A percentile compares a stretch with the other conserved stretches of the same genome.
Evolutionary conservation across 352 stramenopile genomes (phyloP).

Genomic region (Phytophthora sp.): DNA sequence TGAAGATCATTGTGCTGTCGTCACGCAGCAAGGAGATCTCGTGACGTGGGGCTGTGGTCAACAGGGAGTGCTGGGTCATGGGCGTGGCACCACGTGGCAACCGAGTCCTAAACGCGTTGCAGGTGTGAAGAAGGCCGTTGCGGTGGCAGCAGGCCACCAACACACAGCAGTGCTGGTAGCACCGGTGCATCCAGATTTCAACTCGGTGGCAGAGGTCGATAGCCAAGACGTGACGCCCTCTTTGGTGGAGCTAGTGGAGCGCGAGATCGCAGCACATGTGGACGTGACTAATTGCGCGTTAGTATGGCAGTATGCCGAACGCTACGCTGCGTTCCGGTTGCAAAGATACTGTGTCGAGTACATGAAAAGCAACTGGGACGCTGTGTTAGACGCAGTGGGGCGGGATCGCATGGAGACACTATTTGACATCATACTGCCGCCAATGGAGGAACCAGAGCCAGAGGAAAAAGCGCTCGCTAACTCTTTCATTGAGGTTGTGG

Average conservation of each 20-base stretch:
- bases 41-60: constrained; percentile 78
- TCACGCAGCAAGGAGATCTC: constrained; percentile 65
- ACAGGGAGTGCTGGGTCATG: constrained; percentile 76
- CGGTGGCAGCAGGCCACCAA: constrained; percentile 73
- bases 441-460: constrained; percentile 26
- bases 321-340: constrained; percentile 51
- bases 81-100: constrained; percentile 76
- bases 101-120: constrained; percentile 77
- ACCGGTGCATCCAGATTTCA: constrained; percentile 43
- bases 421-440: constrained; percentile 69
- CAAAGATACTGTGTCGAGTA: constrained; percentile 62
- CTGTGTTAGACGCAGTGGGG: constrained; percentile 64
- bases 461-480: constrained; percentile 21
- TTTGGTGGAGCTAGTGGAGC: constrained; percentile 53
- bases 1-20: constrained; percentile 80
- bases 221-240: constrained; percentile 14
- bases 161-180: constrained; percentile 77
- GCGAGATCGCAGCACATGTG: constrained; percentile 54
- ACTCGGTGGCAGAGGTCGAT: constrained; percentile 7
- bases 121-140: constrained; percentile 74
- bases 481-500: background rate
- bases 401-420: constrained; percentile 66
- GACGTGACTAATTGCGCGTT: constrained; percentile 65
- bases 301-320: constrained; percentile 68
- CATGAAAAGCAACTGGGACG: constrained; percentile 79